These are phyloP conservation scores for Aspergillus alliaceus DNA, from an alignment of 2,329 filamentous ascomycete species.

Conservation along the genomic window DNA sequence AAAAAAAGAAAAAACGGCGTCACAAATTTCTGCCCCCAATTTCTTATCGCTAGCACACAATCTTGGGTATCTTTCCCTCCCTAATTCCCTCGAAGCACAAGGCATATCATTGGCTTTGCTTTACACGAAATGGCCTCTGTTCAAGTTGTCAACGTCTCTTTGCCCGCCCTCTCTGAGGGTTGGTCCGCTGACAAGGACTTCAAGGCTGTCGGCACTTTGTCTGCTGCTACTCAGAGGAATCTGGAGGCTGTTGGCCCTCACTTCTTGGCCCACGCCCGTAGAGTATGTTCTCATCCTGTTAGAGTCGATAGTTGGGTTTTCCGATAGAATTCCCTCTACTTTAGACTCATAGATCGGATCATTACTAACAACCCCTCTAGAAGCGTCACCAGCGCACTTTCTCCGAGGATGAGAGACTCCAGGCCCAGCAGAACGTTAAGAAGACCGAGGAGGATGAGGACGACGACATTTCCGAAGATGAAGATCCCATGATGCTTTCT, in stretches of 20 bases:
- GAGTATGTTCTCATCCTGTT: constrained; percentile 54
- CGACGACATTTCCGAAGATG: constrained; percentile 87
- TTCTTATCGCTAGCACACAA: constrained; percentile 16
- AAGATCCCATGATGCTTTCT: constrained; percentile 88
- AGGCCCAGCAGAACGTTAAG: constrained; percentile 92
- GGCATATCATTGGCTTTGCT: constrained; percentile 7
- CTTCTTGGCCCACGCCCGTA: constrained; percentile 95
- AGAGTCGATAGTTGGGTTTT: not conserved
- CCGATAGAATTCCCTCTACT: not conserved
- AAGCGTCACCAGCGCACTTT: constrained; percentile 94
- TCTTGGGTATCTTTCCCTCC: not conserved
- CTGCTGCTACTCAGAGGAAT: constrained; percentile 75
- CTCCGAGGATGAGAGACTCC: constrained; percentile 96
- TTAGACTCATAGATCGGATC: not conserved
- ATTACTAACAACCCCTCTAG: constrained; percentile 36
- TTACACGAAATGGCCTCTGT: constrained; percentile 62
- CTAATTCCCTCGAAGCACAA: not conserved
- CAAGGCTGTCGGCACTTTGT: constrained; percentile 77
- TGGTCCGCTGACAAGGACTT: constrained; percentile 89
- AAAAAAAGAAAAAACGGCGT: constrained; percentile 38
- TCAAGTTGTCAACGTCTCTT: constrained; percentile 41
- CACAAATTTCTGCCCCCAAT: constrained; percentile 10
- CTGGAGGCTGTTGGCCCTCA: constrained; percentile 96
- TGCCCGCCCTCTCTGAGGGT: constrained; percentile 74
- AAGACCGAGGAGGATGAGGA: constrained; percentile 90